Percentiles rank a stretch among this genome's conserved stretches.
Evolutionary conservation across 495 filamentous ascomycete species (phyloP).

Genomic region (Bathelium albidoporum): DNA sequence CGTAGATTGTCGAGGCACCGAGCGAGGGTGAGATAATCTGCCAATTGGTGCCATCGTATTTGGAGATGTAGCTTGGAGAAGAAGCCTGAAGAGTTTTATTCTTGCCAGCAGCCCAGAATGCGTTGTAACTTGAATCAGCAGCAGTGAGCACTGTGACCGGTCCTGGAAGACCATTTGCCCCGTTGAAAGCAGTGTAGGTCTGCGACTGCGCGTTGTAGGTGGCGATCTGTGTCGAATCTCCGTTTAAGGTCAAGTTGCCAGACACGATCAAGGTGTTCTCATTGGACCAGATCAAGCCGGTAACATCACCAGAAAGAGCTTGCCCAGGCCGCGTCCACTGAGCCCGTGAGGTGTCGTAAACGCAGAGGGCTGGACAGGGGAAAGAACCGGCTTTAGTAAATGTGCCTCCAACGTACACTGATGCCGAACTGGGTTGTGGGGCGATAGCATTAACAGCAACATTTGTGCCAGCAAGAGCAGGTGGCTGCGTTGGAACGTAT

Average conservation of each 20-base stretch:
- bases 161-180: conserved; percentile 59
- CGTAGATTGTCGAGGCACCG: conserved; percentile 55
- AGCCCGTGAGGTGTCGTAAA: conserved; percentile 52
- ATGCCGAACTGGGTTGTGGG: conserved; percentile 49
- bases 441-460: conserved; percentile 68
- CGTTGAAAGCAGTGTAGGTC: conserved; percentile 55
- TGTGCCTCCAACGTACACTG: conserved; percentile 77
- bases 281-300: conserved; percentile 64
- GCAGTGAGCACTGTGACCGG: conserved; percentile 64
- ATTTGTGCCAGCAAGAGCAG: conserved; percentile 53
- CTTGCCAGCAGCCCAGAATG: conserved; percentile 78
- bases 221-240: conserved; percentile 55
- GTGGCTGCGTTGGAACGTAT: conserved; percentile 55
- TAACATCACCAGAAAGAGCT: conserved; percentile 56
- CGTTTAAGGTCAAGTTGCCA: conserved; percentile 61
- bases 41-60: conserved; percentile 59
- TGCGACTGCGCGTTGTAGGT: conserved; percentile 57
- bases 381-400: conserved; percentile 77
- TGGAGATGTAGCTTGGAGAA: conserved; percentile 52
- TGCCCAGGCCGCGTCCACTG: conserved; percentile 73
- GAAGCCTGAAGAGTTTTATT: conserved; percentile 39
- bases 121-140: conserved; percentile 52
- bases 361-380: conserved; percentile 69
- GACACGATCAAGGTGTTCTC: conserved; percentile 59
- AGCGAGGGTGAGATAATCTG: conserved; percentile 47